phyloP scores from a whole-genome alignment of 768 basidiomycete genomes.

The Rhodotorula paludigena region DNA sequence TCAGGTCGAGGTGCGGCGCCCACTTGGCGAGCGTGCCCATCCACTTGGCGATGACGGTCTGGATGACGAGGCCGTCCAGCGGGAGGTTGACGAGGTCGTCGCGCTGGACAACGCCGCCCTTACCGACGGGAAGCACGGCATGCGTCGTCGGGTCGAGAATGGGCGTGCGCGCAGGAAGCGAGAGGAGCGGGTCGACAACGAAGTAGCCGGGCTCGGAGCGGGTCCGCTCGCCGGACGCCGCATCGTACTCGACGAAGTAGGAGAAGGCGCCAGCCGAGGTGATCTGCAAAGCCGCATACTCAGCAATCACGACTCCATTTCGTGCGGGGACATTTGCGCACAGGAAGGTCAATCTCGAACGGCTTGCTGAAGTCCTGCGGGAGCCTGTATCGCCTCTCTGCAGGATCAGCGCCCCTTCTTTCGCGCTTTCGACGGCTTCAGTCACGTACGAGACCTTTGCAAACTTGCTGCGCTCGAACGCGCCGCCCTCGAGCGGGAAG shows the following conservation, averaged over 20 bases:
- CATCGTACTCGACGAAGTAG: conserved; percentile 84
- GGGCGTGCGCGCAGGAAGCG: conserved; percentile 63
- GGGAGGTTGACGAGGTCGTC: conserved; percentile 59
- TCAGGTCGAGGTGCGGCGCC: conserved; percentile 73
- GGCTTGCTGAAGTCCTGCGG: conserved; percentile 83
- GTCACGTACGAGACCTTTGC: conserved; percentile 66
- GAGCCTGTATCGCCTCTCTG: conserved; percentile 54
- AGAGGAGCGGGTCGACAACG: conserved; percentile 88
- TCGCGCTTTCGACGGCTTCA: background rate
- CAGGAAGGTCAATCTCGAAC: conserved; percentile 82
- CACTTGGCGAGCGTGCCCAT: conserved; percentile 80
- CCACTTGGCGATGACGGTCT: conserved; percentile 95
- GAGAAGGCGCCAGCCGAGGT: conserved; percentile 93
- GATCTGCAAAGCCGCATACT: too few species aligned
- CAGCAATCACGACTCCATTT: too few species aligned
- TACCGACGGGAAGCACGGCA: conserved; percentile 53
- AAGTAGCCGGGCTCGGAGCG: conserved; percentile 84
- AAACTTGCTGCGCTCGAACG: conserved; percentile 69
- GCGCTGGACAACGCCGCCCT: conserved; percentile 54
- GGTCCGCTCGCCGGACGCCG: conserved; percentile 55
- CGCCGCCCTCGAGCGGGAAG: conserved; percentile 88
- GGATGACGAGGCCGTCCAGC: conserved; percentile 77
- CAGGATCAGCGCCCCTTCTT: background rate
- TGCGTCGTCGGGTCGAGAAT: conserved; percentile 58
- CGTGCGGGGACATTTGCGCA: too few species aligned